A percentile compares a stretch with the other conserved stretches of the same genome.
Evolutionary conservation across 208 protist genomes (phyloP).

Genomic region (Strigomonas culicis): DNA sequence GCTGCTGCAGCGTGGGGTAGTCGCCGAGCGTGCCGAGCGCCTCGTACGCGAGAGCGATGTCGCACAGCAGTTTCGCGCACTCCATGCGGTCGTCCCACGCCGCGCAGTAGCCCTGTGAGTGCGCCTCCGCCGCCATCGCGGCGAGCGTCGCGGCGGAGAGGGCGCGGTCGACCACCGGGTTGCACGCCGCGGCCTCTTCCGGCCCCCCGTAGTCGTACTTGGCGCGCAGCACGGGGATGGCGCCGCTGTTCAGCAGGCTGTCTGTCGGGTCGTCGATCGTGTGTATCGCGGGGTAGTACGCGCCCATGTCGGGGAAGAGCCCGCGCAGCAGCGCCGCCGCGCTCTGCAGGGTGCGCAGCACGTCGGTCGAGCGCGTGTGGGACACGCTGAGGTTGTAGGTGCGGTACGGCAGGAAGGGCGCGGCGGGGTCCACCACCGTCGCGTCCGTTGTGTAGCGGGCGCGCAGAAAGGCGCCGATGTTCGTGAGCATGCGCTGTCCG

Average conservation of each 20-base stretch:
- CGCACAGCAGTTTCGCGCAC: conserved; percentile 45
- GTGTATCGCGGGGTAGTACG: conserved; percentile 52
- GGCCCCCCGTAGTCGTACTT: conserved; percentile 25
- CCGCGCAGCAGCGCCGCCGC: conserved; percentile 41
- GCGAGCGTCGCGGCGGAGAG: conserved; percentile 19
- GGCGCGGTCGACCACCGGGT: conserved; percentile 15
- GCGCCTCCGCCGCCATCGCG: conserved; percentile 24
- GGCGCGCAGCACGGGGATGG: conserved; percentile 21
- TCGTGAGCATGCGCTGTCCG: conserved; percentile 34
- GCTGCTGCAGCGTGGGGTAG: conserved; percentile 20
- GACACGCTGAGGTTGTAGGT: conserved; percentile 32
- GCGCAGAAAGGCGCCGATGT: conserved; percentile 35
- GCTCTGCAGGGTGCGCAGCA: conserved; percentile 56
- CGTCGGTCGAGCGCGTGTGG: conserved; percentile 57
- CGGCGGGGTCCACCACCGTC: conserved; percentile 8
- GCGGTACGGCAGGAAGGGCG: conserved; percentile 23
- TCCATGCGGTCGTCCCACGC: conserved; percentile 11
- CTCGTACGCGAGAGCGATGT: conserved; percentile 50
- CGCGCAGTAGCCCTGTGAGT: conserved; percentile 30
- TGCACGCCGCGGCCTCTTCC: not conserved
- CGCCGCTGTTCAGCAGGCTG: conserved; percentile 33
- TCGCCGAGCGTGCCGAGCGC: conserved; percentile 24
- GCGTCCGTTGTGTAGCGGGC: conserved; percentile 22
- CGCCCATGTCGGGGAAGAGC: conserved; percentile 30
- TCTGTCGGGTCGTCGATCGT: conserved; percentile 23